These are phyloP conservation scores for Mortierella hygrophila DNA, from an alignment of 192 early-diverging fungal genomes.

Conservation along the genomic window DNA sequence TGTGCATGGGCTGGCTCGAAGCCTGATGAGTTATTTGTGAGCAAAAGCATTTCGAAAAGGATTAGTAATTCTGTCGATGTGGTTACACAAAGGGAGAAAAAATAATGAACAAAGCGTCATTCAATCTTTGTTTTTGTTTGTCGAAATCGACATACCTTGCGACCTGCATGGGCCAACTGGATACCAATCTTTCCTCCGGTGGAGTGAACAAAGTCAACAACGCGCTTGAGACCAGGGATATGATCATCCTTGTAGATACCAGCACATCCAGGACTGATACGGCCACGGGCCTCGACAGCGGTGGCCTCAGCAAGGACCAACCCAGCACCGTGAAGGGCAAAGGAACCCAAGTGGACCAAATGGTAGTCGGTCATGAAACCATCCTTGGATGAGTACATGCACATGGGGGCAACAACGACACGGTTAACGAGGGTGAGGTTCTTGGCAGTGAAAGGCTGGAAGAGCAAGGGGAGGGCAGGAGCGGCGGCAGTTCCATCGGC, in stretches of 20 bases:
- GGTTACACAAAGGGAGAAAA: background rate
- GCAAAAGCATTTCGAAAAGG: background rate
- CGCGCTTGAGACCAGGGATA: slow-evolving; percentile 66
- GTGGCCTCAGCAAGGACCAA: slow-evolving; percentile 85
- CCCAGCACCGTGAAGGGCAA: slow-evolving; percentile 83
- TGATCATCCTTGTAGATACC: slow-evolving; percentile 93
- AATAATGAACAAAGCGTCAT: background rate
- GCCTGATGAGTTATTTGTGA: slow-evolving; percentile 4
- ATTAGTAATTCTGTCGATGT: background rate
- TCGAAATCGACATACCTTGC: slow-evolving; percentile 64
- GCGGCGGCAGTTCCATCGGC: background rate
- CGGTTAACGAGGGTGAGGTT: slow-evolving; percentile 81
- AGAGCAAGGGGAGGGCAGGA: slow-evolving; percentile 56
- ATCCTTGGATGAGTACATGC: slow-evolving; percentile 75
- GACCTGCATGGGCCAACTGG: slow-evolving; percentile 82
- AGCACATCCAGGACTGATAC: slow-evolving; percentile 80
- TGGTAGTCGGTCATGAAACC: slow-evolving; percentile 78
- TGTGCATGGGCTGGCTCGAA: background rate
- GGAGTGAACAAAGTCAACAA: slow-evolving; percentile 75
- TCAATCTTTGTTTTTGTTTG: background rate
- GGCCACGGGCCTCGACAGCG: slow-evolving; percentile 80
- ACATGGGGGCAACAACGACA: slow-evolving; percentile 87
- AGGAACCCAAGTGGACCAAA: slow-evolving; percentile 75
- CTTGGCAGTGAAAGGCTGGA: slow-evolving; percentile 77
- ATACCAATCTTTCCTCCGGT: slow-evolving; percentile 74